phyloP scores from a whole-genome alignment of 306 rosid species.

The Macrotyloma uniflorum region DNA sequence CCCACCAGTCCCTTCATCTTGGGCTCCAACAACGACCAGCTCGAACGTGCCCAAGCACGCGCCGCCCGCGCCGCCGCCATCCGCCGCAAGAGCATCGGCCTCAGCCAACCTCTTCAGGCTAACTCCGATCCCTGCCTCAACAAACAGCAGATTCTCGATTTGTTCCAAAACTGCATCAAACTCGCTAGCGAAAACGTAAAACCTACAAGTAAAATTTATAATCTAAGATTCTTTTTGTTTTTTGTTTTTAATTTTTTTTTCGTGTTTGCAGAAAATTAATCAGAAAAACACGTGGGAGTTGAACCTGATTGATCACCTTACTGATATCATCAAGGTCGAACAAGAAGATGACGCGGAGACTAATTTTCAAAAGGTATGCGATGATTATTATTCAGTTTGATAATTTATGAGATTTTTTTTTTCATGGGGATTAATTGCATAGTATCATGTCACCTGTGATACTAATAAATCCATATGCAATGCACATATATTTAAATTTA shows the following conservation, averaged over 20 bases:
- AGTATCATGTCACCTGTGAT: not conserved
- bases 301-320: conserved; percentile 86
- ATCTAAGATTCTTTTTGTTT: not conserved
- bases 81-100: conserved; percentile 61
- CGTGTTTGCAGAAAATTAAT: conserved; percentile 83
- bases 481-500: not conserved
- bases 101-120: conserved; percentile 34
- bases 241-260: not conserved
- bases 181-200: conserved; percentile 94
- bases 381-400: not conserved
- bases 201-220: not conserved
- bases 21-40: conserved; percentile 89
- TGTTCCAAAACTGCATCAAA: conserved; percentile 95
- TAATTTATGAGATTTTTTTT: conserved; percentile 5
- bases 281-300: conserved; percentile 97
- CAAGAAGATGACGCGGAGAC: conserved; percentile 83
- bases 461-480: not conserved
- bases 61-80: conserved; percentile 89
- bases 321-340: conserved; percentile 82
- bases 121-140: conserved; percentile 59
- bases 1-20: conserved; percentile 82
- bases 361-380: conserved; percentile 86
- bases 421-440: not conserved
- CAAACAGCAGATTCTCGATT: conserved; percentile 83
- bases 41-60: conserved; percentile 88